phyloP scores from a whole-genome alignment of 306 rosid genomes.

The Astragalus glycyphyllos region DNA sequence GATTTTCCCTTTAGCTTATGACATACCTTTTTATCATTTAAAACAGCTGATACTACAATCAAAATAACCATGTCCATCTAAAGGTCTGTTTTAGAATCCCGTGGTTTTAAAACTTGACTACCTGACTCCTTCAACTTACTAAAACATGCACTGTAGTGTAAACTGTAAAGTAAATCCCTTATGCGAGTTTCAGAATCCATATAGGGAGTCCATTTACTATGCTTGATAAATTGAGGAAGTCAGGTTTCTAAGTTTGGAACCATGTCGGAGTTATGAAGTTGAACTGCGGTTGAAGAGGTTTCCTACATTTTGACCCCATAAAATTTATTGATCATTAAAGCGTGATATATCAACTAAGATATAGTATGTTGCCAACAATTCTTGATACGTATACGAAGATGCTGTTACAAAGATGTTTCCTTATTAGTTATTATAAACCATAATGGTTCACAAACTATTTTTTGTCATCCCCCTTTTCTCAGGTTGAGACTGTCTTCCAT shows the following conservation, averaged over 20 bases:
- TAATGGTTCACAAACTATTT: conserved; percentile 6
- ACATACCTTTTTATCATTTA: too few species aligned
- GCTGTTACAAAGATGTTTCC: conserved; percentile 21
- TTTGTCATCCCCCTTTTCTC: conserved; percentile 33
- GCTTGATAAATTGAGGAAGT: not conserved
- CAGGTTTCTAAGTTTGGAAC: not conserved
- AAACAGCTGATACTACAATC: too few species aligned
- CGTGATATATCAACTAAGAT: conserved; percentile 5
- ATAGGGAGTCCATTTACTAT: not conserved
- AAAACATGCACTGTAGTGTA: not conserved
- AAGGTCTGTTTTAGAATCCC: not conserved
- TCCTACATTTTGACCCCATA: not conserved
- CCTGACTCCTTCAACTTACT: not conserved
- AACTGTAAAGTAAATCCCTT: not conserved
- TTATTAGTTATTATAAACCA: not conserved
- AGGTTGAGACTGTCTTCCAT: conserved; percentile 99
- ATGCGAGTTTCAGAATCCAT: not conserved
- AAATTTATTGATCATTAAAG: conserved; percentile 12
- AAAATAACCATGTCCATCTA: not conserved
- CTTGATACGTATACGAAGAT: not conserved
- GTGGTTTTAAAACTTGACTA: not conserved
- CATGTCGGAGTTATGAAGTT: not conserved
- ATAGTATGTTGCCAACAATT: not conserved
- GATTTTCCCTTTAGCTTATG: too few species aligned
- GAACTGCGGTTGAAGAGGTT: not conserved